Evolutionary conservation across 306 rosid species (phyloP), one percentile per base, ranked within the genome.

Genomic region (Biancaea sappan): DNA sequence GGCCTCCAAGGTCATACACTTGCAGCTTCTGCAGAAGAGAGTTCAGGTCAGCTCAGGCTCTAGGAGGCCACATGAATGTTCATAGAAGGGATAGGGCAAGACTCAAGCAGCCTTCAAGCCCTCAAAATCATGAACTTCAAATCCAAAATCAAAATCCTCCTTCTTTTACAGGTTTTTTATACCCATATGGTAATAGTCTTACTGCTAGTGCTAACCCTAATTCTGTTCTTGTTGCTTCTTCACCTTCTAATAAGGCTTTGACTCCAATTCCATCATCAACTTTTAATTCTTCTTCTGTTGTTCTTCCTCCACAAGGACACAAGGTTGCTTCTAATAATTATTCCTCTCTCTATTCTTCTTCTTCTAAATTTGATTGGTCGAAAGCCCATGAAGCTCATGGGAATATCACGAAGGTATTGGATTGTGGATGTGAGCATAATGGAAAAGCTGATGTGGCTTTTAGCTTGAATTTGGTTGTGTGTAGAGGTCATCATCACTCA

Each of bases 61-160:
- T 94, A 0, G 97, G 98, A 1, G 97, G 98, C 66, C 98, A 94
- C 69, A 94, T 94, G 98, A 94, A 94, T 77, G 97, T 94, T 50
- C 98, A 94, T 75, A 84, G 97, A 69, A 89, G 96, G 18, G 98
- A 94, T 72, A 92, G 92, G 66, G 97, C 98, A 12, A 86, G 92
- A 66, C 80, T 91, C 28, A 91, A 87, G 70, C 92, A 94, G 72
- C 85, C 93, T 22, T 84, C 85, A 16, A 79, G 74, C 74, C 80
- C 87, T 32, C 63, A 52, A 53, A 59, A 68, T 53, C 80, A 76
- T 63, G 73, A 80, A 62, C 80, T 72, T 38, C 60, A 68, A 69
- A 63, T 37, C 52, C 57, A 74, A 3, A 47, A 37, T 62, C 72
- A 79, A 2, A 77, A 47, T 51, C 60, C 81, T 61, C 72, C 81